Conservation (phyloP, 2,329 filamentous ascomycete genomes). For the Pseudogymnoascus pannorum region DNA sequence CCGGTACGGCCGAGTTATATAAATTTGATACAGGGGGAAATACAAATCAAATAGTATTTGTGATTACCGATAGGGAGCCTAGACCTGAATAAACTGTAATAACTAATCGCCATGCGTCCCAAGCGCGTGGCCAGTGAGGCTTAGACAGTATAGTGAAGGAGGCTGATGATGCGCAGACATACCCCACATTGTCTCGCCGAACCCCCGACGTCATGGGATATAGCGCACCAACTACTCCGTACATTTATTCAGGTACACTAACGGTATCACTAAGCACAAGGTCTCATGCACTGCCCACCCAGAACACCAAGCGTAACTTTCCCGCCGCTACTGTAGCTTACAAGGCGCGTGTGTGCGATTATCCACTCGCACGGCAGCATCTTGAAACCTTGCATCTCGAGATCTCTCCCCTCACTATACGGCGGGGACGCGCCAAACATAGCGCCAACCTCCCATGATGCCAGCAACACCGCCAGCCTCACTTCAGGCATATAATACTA, state of each 20-base stretch:
- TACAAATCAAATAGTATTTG: neutral
- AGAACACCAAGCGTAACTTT: neutral
- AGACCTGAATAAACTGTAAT: neutral
- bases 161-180: neutral
- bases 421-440: neutral
- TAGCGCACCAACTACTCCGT: neutral
- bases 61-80: neutral
- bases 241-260: neutral
- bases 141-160: neutral
- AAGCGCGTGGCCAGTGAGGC: neutral
- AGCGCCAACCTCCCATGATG: neutral
- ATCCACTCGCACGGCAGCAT: neutral
- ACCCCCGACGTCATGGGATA: conserved; percentile 1
- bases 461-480: neutral
- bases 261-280: neutral
- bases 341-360: neutral
- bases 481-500: conserved; percentile 1
- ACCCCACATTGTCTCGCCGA: neutral
- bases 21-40: neutral
- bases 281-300: neutral
- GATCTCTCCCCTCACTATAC: neutral
- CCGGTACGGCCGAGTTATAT: neutral
- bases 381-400: neutral
- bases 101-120: neutral
- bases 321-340: neutral